Conservation (phyloP, 441 rosid genomes). For the Pelargonium myrrhifolium region DNA sequence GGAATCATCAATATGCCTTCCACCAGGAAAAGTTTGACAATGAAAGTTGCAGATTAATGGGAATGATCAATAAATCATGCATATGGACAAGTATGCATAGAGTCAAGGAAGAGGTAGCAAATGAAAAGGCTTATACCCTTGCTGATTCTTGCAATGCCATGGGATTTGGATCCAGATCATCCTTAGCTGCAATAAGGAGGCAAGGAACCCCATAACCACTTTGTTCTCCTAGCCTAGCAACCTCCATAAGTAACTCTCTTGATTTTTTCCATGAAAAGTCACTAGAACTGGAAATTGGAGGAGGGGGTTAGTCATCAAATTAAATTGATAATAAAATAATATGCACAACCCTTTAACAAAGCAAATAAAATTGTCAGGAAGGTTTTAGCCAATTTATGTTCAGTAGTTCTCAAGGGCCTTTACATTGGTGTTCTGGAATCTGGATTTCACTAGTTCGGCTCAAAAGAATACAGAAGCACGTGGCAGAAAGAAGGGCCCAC, state of each 20-base stretch:
- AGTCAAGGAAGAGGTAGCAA: constrained; percentile 1
- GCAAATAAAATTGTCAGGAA: neutral
- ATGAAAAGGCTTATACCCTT: constrained; percentile 32
- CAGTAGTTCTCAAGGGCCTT: too few relatives aligned
- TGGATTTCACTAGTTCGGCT: too few relatives aligned
- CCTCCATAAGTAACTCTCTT: constrained; percentile 56
- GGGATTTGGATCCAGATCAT: constrained; percentile 55
- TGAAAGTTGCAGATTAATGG: neutral
- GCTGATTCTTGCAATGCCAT: constrained; percentile 59
- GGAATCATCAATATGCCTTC: constrained; percentile 8
- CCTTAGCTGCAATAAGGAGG: constrained; percentile 65
- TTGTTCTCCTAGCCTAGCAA: constrained; percentile 56
- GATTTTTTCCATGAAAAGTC: constrained; percentile 65
- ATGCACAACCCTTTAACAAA: neutral
- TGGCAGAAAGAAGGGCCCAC: too few relatives aligned
- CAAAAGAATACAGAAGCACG: too few relatives aligned
- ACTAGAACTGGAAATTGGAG: constrained; percentile 44
- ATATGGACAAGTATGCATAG: neutral
- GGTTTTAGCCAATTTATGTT: too few relatives aligned
- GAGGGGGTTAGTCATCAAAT: neutral
- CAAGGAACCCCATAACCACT: constrained; percentile 56
- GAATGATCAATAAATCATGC: neutral
- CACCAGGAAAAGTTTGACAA: neutral
- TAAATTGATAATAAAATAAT: neutral
- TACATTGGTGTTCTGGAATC: too few relatives aligned